These are phyloP conservation scores for Aplosporella prunicola DNA, from an alignment of 2,329 filamentous ascomycete genomes.

Conservation along the genomic window DNA sequence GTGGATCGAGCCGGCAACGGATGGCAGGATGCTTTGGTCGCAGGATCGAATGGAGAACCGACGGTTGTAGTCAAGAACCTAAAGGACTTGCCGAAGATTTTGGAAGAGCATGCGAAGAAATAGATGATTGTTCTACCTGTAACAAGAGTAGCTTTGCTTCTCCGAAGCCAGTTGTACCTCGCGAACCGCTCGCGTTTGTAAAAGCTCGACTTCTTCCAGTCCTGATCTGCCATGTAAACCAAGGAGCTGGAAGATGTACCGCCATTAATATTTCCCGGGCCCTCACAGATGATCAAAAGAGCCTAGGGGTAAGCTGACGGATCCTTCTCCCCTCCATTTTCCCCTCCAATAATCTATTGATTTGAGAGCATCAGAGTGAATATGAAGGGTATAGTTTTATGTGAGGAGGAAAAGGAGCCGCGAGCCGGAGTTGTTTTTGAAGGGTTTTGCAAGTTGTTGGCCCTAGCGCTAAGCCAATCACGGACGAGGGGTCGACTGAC, in stretches of 20 bases:
- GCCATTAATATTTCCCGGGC: conserved; percentile 37
- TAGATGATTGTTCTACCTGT: too few species aligned
- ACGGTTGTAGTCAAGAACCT: conserved; percentile 45
- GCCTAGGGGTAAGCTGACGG: conserved; percentile 51
- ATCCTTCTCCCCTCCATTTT: conserved; percentile 57
- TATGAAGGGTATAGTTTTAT: conserved; percentile 43
- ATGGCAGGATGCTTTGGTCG: conserved; percentile 55
- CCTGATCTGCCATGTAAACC: too few species aligned
- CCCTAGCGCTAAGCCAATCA: conserved; percentile 4
- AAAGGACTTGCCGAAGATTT: conserved; percentile 44
- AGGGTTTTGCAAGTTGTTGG: conserved; percentile 5
- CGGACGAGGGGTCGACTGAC: conserved; percentile 3
- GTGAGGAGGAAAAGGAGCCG: conserved; percentile 24
- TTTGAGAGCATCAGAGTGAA: conserved; percentile 56
- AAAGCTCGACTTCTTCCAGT: too few species aligned
- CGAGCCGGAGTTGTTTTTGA: conserved; percentile 31
- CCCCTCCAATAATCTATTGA: conserved; percentile 56
- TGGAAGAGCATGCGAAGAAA: conserved; percentile 15
- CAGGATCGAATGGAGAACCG: conserved; percentile 36
- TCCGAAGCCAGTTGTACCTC: too few species aligned
- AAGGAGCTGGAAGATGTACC: too few species aligned
- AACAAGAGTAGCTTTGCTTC: neutral
- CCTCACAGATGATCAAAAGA: conserved; percentile 35
- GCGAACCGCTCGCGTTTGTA: too few species aligned
- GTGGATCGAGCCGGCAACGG: conserved; percentile 54